Evolutionary conservation across 805 yeast genomes (phyloP).

Genomic region (Candida nanaspora): DNA sequence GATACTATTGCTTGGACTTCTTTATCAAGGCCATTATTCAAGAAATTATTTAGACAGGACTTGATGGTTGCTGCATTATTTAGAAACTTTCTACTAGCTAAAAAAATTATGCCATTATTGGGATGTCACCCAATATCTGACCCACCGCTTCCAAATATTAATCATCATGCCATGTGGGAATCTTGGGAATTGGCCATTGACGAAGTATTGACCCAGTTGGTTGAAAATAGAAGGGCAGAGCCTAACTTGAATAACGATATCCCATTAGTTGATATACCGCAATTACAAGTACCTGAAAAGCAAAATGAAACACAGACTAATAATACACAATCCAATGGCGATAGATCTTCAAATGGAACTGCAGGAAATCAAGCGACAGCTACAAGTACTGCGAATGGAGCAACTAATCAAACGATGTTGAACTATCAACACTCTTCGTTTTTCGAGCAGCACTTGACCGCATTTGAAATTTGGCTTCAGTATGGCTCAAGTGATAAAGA

Average conservation of each 20-base stretch:
- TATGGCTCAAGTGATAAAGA: constrained; percentile 78
- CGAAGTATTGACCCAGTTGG: constrained; percentile 74
- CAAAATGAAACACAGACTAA: no score
- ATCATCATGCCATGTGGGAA: constrained; percentile 92
- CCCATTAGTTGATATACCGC: constrained; percentile 20
- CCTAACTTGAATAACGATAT: constrained; percentile 12
- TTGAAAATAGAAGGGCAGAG: constrained; percentile 30
- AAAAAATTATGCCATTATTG: constrained; percentile 85
- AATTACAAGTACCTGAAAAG: constrained; percentile 19
- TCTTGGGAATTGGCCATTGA: constrained; percentile 97
- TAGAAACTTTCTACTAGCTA: constrained; percentile 86
- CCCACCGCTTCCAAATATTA: constrained; percentile 83
- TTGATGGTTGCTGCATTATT: constrained; percentile 94
- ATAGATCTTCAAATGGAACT: not conserved
- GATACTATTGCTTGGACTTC: constrained; percentile 98
- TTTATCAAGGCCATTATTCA: constrained; percentile 79
- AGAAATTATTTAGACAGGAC: constrained; percentile 88
- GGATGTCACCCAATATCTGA: constrained; percentile 93
- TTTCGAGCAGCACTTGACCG: constrained; percentile 93
- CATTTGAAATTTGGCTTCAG: constrained; percentile 93
- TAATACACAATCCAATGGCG: not conserved
- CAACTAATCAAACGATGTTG: constrained; percentile 13
- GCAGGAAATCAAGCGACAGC: not conserved
- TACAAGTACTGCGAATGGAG: not conserved
- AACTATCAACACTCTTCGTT: constrained; percentile 87